Evolutionary conservation across 2,329 filamentous ascomycete species (phyloP).

Genomic region (Colletotrichum sp.): DNA sequence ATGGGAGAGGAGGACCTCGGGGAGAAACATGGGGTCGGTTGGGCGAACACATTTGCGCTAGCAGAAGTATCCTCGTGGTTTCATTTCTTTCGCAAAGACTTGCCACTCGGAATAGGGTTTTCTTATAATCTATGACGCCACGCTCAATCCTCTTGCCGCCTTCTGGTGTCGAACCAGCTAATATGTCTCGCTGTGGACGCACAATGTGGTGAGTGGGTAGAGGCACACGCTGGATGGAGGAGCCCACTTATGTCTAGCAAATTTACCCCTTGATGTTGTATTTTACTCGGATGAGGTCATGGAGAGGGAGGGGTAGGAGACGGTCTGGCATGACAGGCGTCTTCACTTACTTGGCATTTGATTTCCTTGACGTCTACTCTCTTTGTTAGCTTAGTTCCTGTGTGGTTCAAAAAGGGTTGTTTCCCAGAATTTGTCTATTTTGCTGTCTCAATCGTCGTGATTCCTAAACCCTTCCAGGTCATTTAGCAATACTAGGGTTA

Average conservation of each 20-base stretch:
- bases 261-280: slow-evolving; percentile 34
- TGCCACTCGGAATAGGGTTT: slow-evolving; percentile 26
- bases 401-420: slow-evolving; percentile 16
- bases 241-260: background rate
- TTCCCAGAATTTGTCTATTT: background rate
- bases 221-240: background rate
- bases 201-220: background rate
- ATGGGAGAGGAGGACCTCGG: slow-evolving; percentile 20
- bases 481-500: background rate
- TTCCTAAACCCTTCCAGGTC: background rate
- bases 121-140: slow-evolving; percentile 32
- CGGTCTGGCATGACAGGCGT: slow-evolving; percentile 33
- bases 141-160: slow-evolving; percentile 24
- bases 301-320: slow-evolving; percentile 20
- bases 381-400: slow-evolving; percentile 18
- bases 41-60: slow-evolving; percentile 10
- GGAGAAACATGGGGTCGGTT: slow-evolving; percentile 22
- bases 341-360: slow-evolving; percentile 42
- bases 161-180: background rate
- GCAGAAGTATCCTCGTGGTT: slow-evolving; percentile 18
- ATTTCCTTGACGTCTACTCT: slow-evolving; percentile 36
- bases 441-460: background rate
- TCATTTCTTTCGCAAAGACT: slow-evolving; percentile 15
- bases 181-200: background rate
- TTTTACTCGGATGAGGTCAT: slow-evolving; percentile 36